Base-by-base conservation (phyloP, 192 early-diverging fungal genomes). In the Umbelopsis sp. region DNA sequence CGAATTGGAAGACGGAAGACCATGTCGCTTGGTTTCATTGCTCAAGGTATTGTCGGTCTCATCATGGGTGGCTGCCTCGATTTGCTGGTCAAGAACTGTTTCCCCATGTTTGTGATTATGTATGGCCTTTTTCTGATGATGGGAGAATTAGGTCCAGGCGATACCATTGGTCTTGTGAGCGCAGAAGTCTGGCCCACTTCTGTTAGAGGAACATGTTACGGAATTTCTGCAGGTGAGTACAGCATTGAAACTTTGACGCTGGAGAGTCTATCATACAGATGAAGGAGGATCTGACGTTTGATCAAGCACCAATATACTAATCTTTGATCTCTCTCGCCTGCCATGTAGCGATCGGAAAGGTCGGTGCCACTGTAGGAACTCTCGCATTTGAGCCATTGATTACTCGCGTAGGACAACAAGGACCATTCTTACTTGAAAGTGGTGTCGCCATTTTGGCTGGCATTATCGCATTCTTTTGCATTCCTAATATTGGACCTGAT, bases 1-100 rank as follows among this genome's bases (percentile, higher is more conserved):
- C 68, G 44, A 52, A 81, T 89, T 45, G 87, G 87, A 26, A 86
- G 87, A 29, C 81, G 81, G 59, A 79, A 76, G 45, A 86, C 84
- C 32, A 85, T 89, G 86, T 65, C 80, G 0, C 45, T 79, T 26
- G 87, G 87, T 41, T 88, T 89, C 74, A 51, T 88, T 24, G 49
- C 69, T 4, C 80, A 83, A 49, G 84, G 84, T 4, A 66, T 84
- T 20, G 62, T 87, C 36, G 86, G 86, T 11, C 65, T 87, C 68
- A 72, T 85, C 4, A 76, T 87, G 71, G 86, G 86, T 7, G 75
- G 75, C 72, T 79, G 71, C 44, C 83, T 80, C 71, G 77, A 74
- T 44, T 56, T 71, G 10, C 54, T 85, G 47, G 62, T 83, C 34
- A 45, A 74, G 20, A 80, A 78, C 74, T 80, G 77, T 36, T 76